Evolutionary conservation across 768 basidiomycete genomes (phyloP).

Genomic region (Boletus rex-veris): DNA sequence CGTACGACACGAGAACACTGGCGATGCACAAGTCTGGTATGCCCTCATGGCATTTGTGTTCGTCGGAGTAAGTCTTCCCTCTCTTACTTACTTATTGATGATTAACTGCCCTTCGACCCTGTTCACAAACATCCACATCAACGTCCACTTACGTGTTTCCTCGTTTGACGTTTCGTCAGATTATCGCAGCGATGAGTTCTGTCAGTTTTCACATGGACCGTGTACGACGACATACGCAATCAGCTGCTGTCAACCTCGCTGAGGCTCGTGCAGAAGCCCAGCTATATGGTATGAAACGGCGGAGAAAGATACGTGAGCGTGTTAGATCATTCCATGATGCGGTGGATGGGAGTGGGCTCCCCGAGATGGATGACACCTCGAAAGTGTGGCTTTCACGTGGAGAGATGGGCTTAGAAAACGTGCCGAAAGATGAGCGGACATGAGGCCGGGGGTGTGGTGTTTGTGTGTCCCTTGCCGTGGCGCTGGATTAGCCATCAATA

Average conservation of each 20-base stretch:
- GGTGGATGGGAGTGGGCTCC: neutral
- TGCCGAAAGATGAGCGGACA: neutral
- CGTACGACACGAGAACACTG: neutral
- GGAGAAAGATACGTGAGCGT: conserved; percentile 47
- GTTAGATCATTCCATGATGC: conserved; percentile 35
- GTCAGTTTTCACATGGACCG: conserved; percentile 33
- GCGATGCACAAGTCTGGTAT: conserved; percentile 10
- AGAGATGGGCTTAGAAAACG: neutral
- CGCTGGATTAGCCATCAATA: neutral
- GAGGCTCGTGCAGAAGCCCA: conserved; percentile 56
- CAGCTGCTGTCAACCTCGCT: conserved; percentile 55
- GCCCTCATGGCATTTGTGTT: conserved; percentile 10
- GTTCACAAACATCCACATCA: neutral
- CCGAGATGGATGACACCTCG: neutral
- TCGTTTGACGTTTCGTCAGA: neutral
- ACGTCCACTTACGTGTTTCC: neutral
- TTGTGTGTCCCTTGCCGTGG: neutral
- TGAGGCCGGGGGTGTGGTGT: neutral
- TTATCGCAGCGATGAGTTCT: conserved; percentile 1
- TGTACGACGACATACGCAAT: conserved; percentile 39
- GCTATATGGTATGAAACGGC: conserved; percentile 51
- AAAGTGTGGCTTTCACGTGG: neutral
- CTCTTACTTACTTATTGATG: neutral
- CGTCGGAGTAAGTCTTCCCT: conserved; percentile 12
- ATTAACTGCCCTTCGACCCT: neutral